phyloP scores from a whole-genome alignment of 805 yeast genomes.

The Kuraishia cidri region DNA sequence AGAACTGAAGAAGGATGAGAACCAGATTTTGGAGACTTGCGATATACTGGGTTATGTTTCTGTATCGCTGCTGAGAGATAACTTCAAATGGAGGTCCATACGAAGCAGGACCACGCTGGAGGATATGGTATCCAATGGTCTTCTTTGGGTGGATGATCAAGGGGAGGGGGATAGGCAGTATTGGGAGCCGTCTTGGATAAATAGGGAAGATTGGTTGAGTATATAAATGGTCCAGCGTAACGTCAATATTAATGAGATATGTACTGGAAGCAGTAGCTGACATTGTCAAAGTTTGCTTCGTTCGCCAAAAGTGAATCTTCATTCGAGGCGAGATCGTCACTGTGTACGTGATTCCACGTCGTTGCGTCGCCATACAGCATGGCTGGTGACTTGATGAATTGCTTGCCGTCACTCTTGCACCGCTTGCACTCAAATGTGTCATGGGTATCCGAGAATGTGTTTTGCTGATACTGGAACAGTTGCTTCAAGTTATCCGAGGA shows the following conservation, averaged over 20 bases:
- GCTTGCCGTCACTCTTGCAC: constrained; percentile 51
- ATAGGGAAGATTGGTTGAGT: constrained; percentile 7
- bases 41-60: constrained; percentile 72
- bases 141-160: constrained; percentile 76
- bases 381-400: constrained; percentile 59
- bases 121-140: constrained; percentile 75
- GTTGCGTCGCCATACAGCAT: constrained; percentile 98
- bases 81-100: constrained; percentile 62
- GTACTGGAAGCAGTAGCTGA: constrained; percentile 87
- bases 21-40: constrained; percentile 64
- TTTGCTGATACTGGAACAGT: constrained; percentile 60
- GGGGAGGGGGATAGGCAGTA: constrained; percentile 27
- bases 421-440: constrained; percentile 85
- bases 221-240: not conserved
- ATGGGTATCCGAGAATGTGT: constrained; percentile 83
- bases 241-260: constrained; percentile 53
- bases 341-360: constrained; percentile 89
- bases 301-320: constrained; percentile 74
- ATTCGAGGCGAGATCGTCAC: constrained; percentile 47
- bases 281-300: constrained; percentile 59
- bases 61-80: constrained; percentile 54
- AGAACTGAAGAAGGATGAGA: constrained; percentile 61
- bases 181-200: constrained; percentile 76
- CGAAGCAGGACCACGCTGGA: constrained; percentile 58
- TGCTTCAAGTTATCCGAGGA: constrained; percentile 73